Evolutionary conservation across 169 alveolate genomes (phyloP), one percentile per base, ranked within the genome.

Genomic region (Plasmodium billcollinsi): DNA sequence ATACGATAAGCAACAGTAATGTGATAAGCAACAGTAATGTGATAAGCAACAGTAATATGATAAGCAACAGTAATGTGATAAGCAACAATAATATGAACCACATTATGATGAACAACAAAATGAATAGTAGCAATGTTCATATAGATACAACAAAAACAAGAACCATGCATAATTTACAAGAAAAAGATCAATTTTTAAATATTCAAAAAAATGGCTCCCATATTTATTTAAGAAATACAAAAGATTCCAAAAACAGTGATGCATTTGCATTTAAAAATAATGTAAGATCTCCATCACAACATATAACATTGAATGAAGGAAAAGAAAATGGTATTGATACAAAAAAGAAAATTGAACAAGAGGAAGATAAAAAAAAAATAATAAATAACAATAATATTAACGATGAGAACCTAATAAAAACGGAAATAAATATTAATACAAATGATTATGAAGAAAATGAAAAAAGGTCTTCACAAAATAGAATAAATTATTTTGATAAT

Each of bases 221-320:
- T 56, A 56, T 21, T 15, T 18, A 56, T 56, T 12, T 56, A 14
- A 56, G 65, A 56, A 21, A 56, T 56, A 14, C 21, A 18, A 15
- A 56, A 56, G 20, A 56, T 12, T 18, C 21, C 1, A 56, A 21
- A 56, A 56, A 56, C 21, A 56, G 24, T 56, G 24, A 56, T 21
- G 11, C 5, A 7, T 49, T 71, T 20, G n/a, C 86, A 61, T 73
- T 73, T 47, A 14, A 56, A 14, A 73, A 78, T 5, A 59, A 66
- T 45, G 65, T 47, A 21, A 78, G 54, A 66, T 8, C 70, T 0
- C 45, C 89, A 18, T 50, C 52, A 14, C 78, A 78, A 58, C 75
- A 65, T n/a, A 24, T 43, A 11, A 61, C 47, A 39, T 56, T 66
- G 15, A 63, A 20, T 45, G 65, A 78, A 7, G 66, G 54, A 15